Base-by-base conservation (phyloP, 768 basidiomycete species). In the Suillus subluteus region DNA sequence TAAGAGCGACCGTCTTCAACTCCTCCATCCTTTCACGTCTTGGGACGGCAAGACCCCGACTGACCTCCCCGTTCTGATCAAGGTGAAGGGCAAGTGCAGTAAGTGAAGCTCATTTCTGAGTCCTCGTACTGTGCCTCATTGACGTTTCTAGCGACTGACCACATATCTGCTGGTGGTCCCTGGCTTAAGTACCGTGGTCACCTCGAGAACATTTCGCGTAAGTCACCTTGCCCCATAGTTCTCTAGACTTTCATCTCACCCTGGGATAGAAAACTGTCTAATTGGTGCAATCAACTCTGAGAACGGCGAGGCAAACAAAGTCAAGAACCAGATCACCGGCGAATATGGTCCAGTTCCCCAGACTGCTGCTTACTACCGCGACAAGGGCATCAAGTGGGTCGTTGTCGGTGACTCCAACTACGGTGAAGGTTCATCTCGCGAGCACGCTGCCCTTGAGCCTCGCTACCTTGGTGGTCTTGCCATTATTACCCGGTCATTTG, bases 171-270 rank as follows among this genome's bases (percentile, higher is more conserved):
- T 76, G 97, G 96, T 84, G 97, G 97, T 67, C 97, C 97, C 55
- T 99, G 97, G 97, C 88, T 99, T 83, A 98, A 98, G 83, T 99
- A 96, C 86, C 95, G 97, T 84, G 97, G 97, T 69, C 97, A 99
- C 81, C 90, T 98, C 75, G 87, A 98, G 79, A 99, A 98, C 86
- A 99, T 98, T 78, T 98, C 96, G 40, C 94, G 92, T 92, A 68
- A 68, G 89, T 85, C 3, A 16, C 13, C 40, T 23, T 63, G 6
- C 58, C 11, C 44, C 0, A 58, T 30, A 41, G 15, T 46, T 13
- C 6, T 46, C 38, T 32, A 35, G 13, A 62, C n/a, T 65, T 69
- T 40, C 15, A 68, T 59, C 63, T 70, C 44, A 69, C 11, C 58
- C 59, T 1, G 2, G 63, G 37, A 2, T 73, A 94, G 91, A 98